phyloP scores from a whole-genome alignment of 805 yeast genomes.

The Ogataea henricii region DNA sequence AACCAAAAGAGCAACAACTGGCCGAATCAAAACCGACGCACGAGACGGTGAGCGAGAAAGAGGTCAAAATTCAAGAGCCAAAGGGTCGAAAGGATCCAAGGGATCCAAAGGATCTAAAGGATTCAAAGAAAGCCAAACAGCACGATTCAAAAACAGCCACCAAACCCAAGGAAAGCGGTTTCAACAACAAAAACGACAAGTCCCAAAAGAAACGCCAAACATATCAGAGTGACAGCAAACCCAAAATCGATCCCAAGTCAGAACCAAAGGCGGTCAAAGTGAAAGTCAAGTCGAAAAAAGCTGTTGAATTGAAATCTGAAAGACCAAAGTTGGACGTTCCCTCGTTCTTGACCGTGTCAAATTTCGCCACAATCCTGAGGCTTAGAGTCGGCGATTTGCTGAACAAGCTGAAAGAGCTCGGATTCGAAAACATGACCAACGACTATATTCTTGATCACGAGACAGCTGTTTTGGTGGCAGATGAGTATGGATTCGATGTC shows the following conservation, averaged over 20 bases:
- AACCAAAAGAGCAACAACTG: not conserved
- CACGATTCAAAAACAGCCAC: not conserved
- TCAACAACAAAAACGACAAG: not conserved
- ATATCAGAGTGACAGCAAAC: not conserved
- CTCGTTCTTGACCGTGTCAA: slow-evolving; percentile 74
- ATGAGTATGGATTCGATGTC: slow-evolving; percentile 79
- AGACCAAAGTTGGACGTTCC: slow-evolving; percentile 54
- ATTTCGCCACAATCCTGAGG: slow-evolving; percentile 70
- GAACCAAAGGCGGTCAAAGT: slow-evolving; percentile 5
- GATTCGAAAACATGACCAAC: slow-evolving; percentile 70
- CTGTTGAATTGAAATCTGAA: slow-evolving; percentile 1
- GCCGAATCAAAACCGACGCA: not conserved
- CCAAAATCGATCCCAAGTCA: not conserved
- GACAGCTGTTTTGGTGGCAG: slow-evolving; percentile 83
- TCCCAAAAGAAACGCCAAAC: not conserved
- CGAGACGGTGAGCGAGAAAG: not conserved
- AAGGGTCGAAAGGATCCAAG: too few relatives aligned
- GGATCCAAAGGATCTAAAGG: too few relatives aligned
- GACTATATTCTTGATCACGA: slow-evolving; percentile 84
- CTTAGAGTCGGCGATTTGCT: slow-evolving; percentile 65
- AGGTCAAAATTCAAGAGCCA: not conserved
- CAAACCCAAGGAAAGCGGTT: not conserved
- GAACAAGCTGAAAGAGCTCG: slow-evolving; percentile 60
- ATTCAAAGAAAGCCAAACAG: not conserved
- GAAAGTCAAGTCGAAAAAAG: slow-evolving; percentile 13